A percentile compares a stretch with the other conserved stretches of the same genome.
phyloP scores from a whole-genome alignment of 208 protist genomes.

The Sergeia podlipaevii region DNA sequence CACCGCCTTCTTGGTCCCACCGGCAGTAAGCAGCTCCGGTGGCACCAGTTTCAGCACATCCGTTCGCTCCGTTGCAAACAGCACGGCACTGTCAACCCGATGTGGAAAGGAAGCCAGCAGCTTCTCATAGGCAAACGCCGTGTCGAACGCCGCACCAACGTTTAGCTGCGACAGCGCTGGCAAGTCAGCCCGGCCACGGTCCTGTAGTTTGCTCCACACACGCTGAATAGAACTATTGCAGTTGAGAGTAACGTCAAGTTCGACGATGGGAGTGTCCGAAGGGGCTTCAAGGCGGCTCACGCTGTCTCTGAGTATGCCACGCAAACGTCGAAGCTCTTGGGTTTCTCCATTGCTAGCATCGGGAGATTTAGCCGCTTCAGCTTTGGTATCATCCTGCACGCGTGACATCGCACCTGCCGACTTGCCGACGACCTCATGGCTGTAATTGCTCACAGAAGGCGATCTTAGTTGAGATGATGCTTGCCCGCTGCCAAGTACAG shows the following conservation, averaged over 20 bases:
- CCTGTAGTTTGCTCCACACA: slow-evolving; percentile 44
- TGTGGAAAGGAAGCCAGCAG: slow-evolving; percentile 32
- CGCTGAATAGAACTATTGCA: slow-evolving; percentile 10
- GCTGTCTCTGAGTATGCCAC: slow-evolving; percentile 37
- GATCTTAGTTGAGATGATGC: neutral
- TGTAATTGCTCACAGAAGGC: neutral
- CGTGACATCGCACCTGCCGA: no score
- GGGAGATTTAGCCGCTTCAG: neutral
- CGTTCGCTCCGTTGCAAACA: slow-evolving; percentile 19
- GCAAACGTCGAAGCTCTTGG: slow-evolving; percentile 13
- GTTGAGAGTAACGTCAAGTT: slow-evolving; percentile 44
- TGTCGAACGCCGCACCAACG: slow-evolving; percentile 21
- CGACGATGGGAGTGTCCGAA: slow-evolving; percentile 20
- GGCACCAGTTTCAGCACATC: slow-evolving; percentile 14
- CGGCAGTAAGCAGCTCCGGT: slow-evolving; percentile 6
- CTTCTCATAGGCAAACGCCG: slow-evolving; percentile 38
- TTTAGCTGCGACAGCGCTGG: slow-evolving; percentile 31
- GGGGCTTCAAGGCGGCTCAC: slow-evolving; percentile 33
- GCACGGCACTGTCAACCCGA: slow-evolving; percentile 24
- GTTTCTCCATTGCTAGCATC: neutral
- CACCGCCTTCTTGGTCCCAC: slow-evolving; percentile 9
- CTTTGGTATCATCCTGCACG: neutral
- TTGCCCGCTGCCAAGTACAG: neutral
- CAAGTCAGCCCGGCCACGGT: slow-evolving; percentile 28
- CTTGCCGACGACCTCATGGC: neutral